A percentile compares a stretch with the other conserved stretches of the same genome.
phyloP scores from a whole-genome alignment of 306 rosid species.

The Comarum palustre region DNA sequence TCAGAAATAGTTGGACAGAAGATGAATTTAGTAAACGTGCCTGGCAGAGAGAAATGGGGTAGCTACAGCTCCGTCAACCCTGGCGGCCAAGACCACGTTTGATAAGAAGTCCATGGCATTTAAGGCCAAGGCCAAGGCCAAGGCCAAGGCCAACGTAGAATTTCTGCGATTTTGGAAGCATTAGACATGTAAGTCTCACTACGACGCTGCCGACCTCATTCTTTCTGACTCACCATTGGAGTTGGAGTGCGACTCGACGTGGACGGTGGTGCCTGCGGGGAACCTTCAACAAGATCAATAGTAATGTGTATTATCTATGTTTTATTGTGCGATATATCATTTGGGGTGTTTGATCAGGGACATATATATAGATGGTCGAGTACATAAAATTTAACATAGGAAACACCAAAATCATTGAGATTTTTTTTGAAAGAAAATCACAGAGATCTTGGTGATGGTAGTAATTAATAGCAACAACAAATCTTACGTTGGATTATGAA shows the following conservation, averaged over 20 bases:
- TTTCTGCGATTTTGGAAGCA: background rate
- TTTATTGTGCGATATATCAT: no score
- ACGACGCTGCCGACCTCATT: background rate
- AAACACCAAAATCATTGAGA: no score
- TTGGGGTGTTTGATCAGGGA: background rate
- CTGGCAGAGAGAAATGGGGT: background rate
- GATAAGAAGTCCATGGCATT: background rate
- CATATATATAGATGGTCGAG: no score
- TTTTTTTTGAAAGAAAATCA: no score
- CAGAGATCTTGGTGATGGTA: no score
- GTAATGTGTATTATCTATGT: background rate
- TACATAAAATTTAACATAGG: no score
- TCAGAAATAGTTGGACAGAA: background rate
- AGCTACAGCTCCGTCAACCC: background rate
- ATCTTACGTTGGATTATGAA: no score
- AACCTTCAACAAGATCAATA: background rate
- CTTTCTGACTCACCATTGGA: background rate
- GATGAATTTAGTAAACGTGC: background rate
- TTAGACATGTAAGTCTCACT: background rate
- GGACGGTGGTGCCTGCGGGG: background rate
- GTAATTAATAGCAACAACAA: no score
- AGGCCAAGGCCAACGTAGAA: no score
- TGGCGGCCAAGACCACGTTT: constrained; percentile 4
- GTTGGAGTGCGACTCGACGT: background rate
- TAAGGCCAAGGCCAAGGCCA: background rate